A percentile compares a stretch with the other conserved stretches of the same genome.
phyloP scores from a whole-genome alignment of 192 early-diverging fungal species.

The Mortierella claussenii region DNA sequence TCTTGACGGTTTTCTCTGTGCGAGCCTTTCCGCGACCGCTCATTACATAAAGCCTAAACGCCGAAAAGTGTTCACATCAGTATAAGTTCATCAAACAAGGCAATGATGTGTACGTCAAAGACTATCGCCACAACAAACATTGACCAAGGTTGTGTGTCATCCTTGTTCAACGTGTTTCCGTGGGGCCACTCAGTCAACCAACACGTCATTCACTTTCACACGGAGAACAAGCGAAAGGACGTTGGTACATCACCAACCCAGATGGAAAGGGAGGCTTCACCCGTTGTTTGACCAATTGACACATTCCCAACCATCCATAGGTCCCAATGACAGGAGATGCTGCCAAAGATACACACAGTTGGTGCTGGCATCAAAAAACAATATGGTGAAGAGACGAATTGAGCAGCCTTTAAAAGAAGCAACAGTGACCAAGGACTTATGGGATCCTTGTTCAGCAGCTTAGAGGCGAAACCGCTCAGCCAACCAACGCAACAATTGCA shows the following conservation, averaged over 20 bases:
- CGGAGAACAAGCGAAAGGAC: constrained; percentile 34
- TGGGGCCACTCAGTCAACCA: constrained; percentile 40
- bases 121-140: constrained; percentile 19
- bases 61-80: constrained; percentile 5
- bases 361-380: constrained; percentile 12
- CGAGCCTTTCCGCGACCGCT: neutral
- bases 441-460: constrained; percentile 25
- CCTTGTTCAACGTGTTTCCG: constrained; percentile 34
- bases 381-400: constrained; percentile 2
- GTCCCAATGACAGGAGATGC: constrained; percentile 14
- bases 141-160: constrained; percentile 38
- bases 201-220: constrained; percentile 41
- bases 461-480: constrained; percentile 27
- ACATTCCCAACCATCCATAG: constrained; percentile 33
- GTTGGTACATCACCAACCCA: constrained; percentile 35
- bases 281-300: constrained; percentile 40
- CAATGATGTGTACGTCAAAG: constrained; percentile 8
- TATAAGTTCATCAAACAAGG: constrained; percentile 12
- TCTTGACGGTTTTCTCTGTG: no score
- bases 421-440: constrained; percentile 38
- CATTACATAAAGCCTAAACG: constrained; percentile 24
- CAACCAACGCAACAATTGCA: constrained; percentile 34
- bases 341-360: constrained; percentile 9
- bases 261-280: constrained; percentile 15
- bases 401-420: constrained; percentile 30